Conservation (phyloP, 352 stramenopile genomes). For the Phytophthora sojae region DNA sequence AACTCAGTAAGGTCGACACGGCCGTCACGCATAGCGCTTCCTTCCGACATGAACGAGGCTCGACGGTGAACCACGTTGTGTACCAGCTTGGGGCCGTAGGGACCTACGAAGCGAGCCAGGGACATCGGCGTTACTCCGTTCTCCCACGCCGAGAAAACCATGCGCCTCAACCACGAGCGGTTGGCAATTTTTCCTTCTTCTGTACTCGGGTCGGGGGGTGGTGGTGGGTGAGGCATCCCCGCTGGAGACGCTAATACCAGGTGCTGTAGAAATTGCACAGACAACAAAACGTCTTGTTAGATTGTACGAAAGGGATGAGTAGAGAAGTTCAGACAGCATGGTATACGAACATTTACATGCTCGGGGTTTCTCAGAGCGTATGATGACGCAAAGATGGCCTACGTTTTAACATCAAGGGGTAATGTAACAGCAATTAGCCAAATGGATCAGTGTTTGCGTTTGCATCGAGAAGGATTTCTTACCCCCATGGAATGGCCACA, state of each 20-base stretch:
- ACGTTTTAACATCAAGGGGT: neutral
- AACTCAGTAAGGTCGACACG: slow-evolving; percentile 68
- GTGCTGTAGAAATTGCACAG: slow-evolving; percentile 46
- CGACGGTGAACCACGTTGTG: slow-evolving; percentile 68
- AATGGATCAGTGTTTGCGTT: neutral
- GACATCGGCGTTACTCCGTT: slow-evolving; percentile 82
- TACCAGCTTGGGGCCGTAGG: slow-evolving; percentile 83
- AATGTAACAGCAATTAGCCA: neutral
- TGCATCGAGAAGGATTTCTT: slow-evolving; percentile 2
- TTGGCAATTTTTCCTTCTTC: slow-evolving; percentile 46
- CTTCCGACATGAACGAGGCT: slow-evolving; percentile 79
- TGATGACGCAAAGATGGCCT: slow-evolving; percentile 87
- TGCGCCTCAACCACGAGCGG: slow-evolving; percentile 60
- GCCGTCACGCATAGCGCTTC: slow-evolving; percentile 74
- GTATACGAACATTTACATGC: slow-evolving; percentile 59
- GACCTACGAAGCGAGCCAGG: slow-evolving; percentile 68
- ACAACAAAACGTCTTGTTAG: neutral
- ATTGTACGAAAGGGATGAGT: neutral
- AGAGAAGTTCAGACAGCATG: neutral
- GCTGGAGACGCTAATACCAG: slow-evolving; percentile 80
- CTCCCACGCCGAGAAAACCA: slow-evolving; percentile 69
- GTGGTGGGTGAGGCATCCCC: slow-evolving; percentile 65
- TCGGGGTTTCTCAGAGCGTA: slow-evolving; percentile 73
- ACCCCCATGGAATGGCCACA: slow-evolving; percentile 87
- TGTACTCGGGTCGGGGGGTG: slow-evolving; percentile 47